Evolutionary conservation across 2,329 filamentous ascomycete genomes (phyloP).

Genomic region (Drechslera avenae): DNA sequence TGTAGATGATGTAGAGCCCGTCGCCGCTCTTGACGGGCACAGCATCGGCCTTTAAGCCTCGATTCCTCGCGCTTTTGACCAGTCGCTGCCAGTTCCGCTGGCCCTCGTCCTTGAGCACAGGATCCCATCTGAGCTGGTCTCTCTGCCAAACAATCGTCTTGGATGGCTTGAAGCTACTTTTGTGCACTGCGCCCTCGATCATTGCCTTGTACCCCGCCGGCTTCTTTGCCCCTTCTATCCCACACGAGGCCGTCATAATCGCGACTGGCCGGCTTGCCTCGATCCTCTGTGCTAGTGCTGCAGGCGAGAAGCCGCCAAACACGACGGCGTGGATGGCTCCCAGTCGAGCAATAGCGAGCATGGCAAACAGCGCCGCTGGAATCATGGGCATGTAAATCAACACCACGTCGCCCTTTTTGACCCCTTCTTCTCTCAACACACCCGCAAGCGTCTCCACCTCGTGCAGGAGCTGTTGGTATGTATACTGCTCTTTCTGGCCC

Average conservation of each 20-base stretch:
- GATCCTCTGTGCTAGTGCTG: constrained; percentile 84
- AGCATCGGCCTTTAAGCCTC: constrained; percentile 71
- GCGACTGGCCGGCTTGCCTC: constrained; percentile 76
- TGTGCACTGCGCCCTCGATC: constrained; percentile 72
- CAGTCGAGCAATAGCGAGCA: constrained; percentile 78
- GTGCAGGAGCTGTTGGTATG: constrained; percentile 74
- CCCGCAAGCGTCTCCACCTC: constrained; percentile 84
- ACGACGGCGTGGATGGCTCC: constrained; percentile 91
- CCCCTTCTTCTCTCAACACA: constrained; percentile 79
- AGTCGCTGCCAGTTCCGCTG: constrained; percentile 81
- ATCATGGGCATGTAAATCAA: constrained; percentile 98
- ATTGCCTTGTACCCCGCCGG: constrained; percentile 76
- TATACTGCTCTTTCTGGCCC: constrained; percentile 70
- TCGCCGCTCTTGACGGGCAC: constrained; percentile 81
- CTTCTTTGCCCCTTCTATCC: constrained; percentile 84
- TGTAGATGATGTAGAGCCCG: constrained; percentile 89
- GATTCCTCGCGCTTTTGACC: constrained; percentile 70
- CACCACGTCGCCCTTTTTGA: constrained; percentile 82
- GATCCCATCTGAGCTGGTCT: constrained; percentile 74
- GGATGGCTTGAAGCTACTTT: constrained; percentile 72
- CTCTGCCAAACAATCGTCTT: constrained; percentile 85
- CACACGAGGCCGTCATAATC: constrained; percentile 88
- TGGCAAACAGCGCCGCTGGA: constrained; percentile 82
- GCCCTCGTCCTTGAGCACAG: constrained; percentile 67
- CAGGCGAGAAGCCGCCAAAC: constrained; percentile 87